Conservation (phyloP, 1,284 basidiomycete genomes). For the Ceratobasidium sp. region DNA sequence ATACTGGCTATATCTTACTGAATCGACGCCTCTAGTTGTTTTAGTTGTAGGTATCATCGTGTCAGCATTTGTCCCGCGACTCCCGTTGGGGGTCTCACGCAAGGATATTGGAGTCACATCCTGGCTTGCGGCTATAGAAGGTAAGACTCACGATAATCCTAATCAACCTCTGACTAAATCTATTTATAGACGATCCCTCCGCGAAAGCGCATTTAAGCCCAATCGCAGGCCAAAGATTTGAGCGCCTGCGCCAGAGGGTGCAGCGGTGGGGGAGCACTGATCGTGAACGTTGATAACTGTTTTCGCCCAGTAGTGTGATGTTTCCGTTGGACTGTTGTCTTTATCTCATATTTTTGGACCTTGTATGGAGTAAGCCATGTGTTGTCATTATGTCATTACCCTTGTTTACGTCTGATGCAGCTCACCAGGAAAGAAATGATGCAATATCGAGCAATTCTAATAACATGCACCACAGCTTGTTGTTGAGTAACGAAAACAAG, state of each 20-base stretch:
- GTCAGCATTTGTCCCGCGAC: constrained; percentile 21
- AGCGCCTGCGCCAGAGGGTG: not conserved
- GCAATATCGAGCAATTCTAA: too few species aligned
- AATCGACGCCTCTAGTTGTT: not conserved
- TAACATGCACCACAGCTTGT: too few species aligned
- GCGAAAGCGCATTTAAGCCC: constrained; percentile 32
- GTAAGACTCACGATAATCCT: not conserved
- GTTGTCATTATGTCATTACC: not conserved
- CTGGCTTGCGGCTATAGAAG: constrained; percentile 41
- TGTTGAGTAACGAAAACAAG: too few species aligned
- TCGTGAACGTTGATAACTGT: not conserved
- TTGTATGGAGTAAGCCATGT: not conserved
- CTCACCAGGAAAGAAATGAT: too few species aligned
- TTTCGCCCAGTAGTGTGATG: not conserved
- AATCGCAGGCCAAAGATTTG: not conserved
- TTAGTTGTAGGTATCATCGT: constrained; percentile 27
- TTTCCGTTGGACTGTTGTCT: not conserved
- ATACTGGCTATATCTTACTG: not conserved
- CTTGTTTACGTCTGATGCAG: not conserved
- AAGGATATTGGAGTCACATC: constrained; percentile 40
- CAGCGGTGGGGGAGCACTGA: not conserved
- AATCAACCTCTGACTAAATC: not conserved
- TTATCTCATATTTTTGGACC: not conserved
- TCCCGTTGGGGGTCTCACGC: constrained; percentile 32
- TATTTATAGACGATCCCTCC: constrained; percentile 16